These are phyloP conservation scores for Hypseocharis bilobata DNA, from an alignment of 441 rosid species.

Conservation along the genomic window DNA sequence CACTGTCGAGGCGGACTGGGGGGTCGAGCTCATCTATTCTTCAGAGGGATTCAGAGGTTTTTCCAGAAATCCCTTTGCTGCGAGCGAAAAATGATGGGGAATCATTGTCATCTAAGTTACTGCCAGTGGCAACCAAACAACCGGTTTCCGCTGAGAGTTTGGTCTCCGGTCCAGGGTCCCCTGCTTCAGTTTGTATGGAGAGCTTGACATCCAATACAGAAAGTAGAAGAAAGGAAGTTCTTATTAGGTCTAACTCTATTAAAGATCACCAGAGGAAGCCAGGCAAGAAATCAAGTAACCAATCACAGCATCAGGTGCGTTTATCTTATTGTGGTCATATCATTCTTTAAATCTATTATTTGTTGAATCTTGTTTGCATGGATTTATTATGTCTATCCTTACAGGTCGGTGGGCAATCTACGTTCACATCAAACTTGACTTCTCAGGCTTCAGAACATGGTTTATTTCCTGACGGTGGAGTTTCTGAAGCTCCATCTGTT, in stretches of 20 bases:
- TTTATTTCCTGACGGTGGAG: constrained; percentile 24
- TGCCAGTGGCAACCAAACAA: constrained; percentile 30
- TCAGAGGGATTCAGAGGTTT: constrained; percentile 33
- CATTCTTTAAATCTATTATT: neutral
- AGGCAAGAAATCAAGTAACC: constrained; percentile 37
- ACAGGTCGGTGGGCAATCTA: constrained; percentile 36
- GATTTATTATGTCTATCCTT: neutral
- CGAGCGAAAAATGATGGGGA: constrained; percentile 36
- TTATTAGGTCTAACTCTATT: constrained; percentile 43
- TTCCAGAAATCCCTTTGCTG: constrained; percentile 33
- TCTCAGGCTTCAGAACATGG: constrained; percentile 26
- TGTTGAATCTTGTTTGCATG: neutral
- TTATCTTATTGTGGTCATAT: neutral
- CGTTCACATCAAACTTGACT: constrained; percentile 16
- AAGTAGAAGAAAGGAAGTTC: constrained; percentile 32
- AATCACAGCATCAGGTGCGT: constrained; percentile 26
- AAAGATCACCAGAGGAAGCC: constrained; percentile 45
- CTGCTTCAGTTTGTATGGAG: constrained; percentile 27
- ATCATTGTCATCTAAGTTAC: constrained; percentile 27
- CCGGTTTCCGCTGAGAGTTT: constrained; percentile 24
- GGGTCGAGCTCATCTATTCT: constrained; percentile 31
- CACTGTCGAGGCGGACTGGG: constrained; percentile 27
- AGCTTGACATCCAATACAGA: constrained; percentile 25
- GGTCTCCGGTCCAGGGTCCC: constrained; percentile 14
- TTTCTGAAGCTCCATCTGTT: constrained; percentile 29